Conservation (phyloP, 208 protist species). For the Leishmania amazonensis region DNA sequence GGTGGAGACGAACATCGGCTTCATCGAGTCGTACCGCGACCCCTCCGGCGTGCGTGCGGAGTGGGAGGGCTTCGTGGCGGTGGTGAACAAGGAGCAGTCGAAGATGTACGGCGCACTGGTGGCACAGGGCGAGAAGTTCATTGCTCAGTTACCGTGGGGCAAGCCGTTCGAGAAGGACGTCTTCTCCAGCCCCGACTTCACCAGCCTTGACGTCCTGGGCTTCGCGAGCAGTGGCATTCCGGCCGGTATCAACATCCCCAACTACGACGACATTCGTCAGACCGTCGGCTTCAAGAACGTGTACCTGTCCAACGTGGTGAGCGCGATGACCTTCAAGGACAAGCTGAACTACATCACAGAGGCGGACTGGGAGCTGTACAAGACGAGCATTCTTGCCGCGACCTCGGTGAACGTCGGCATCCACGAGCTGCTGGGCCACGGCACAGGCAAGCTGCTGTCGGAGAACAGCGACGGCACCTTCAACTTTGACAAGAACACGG, state of each 20-base stretch:
- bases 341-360: conserved; percentile 76
- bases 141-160: conserved; percentile 85
- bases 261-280: conserved; percentile 92
- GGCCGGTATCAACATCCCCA: conserved; percentile 92
- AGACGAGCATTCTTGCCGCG: conserved; percentile 47
- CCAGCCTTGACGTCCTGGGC: conserved; percentile 88
- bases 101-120: conserved; percentile 78
- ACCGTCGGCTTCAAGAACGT: conserved; percentile 95
- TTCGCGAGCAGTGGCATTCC: conserved; percentile 91
- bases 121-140: conserved; percentile 66
- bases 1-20: conserved; percentile 95
- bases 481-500: conserved; percentile 71
- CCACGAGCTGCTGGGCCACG: conserved; percentile 95
- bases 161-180: conserved; percentile 86
- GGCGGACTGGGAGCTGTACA: conserved; percentile 84
- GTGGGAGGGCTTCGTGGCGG: conserved; percentile 93
- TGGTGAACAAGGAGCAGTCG: conserved; percentile 90
- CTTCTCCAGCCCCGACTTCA: conserved; percentile 93
- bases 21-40: conserved; percentile 95
- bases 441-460: conserved; percentile 87
- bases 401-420: conserved; percentile 93
- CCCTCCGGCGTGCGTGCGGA: conserved; percentile 89
- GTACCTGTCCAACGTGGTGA: conserved; percentile 88
- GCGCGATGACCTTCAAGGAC: conserved; percentile 61
- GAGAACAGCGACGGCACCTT: conserved; percentile 61